These are phyloP conservation scores for Chalciporus sphaerocephalus DNA, from an alignment of 768 basidiomycete genomes.

Conservation along the genomic window DNA sequence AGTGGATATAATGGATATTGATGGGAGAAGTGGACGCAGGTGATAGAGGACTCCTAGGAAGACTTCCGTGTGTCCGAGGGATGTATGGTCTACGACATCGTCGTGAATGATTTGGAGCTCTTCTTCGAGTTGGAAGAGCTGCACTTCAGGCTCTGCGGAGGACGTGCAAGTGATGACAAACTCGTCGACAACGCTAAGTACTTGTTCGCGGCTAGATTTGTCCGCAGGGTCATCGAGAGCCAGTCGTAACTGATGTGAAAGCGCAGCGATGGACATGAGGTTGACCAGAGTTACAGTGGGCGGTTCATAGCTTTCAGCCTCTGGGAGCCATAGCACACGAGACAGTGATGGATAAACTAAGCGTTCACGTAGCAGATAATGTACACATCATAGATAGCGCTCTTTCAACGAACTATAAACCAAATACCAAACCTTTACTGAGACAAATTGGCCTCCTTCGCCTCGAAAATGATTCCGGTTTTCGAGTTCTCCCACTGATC, in stretches of 20 bases:
- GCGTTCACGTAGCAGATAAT: neutral
- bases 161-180: constrained; percentile 50
- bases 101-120: constrained; percentile 62
- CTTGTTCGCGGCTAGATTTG: constrained; percentile 44
- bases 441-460: constrained; percentile 21
- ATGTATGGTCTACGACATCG: constrained; percentile 61
- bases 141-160: constrained; percentile 41
- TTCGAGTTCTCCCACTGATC: constrained; percentile 38
- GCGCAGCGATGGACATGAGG: constrained; percentile 35
- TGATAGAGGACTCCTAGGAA: constrained; percentile 65
- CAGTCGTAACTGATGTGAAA: constrained; percentile 52
- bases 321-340: neutral
- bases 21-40: constrained; percentile 55
- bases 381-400: neutral
- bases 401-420: neutral
- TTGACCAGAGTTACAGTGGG: constrained; percentile 3
- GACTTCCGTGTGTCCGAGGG: constrained; percentile 56
- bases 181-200: constrained; percentile 49
- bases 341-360: neutral
- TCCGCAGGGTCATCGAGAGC: constrained; percentile 54
- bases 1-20: constrained; percentile 62
- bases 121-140: constrained; percentile 54
- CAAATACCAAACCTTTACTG: neutral
- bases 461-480: constrained; percentile 33
- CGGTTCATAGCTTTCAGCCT: neutral